Evolutionary conservation across 208 protist genomes (phyloP).

Genomic region (Trypanosomatidae sp.): DNA sequence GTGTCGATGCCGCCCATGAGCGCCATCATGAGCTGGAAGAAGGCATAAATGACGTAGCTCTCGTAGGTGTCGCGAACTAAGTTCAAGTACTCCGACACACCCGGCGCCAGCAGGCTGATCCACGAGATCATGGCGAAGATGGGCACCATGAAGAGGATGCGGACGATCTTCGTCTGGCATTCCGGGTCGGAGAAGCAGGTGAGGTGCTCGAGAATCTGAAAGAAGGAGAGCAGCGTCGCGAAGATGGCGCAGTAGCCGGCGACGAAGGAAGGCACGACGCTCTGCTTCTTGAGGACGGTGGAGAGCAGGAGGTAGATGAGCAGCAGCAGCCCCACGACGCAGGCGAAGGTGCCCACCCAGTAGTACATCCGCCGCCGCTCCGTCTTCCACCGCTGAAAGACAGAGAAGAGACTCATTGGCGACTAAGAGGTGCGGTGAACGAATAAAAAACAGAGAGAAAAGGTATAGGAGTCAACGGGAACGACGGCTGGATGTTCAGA

Average conservation of each 20-base stretch:
- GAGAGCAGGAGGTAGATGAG: constrained; percentile 62
- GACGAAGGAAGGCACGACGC: constrained; percentile 75
- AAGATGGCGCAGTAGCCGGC: constrained; percentile 91
- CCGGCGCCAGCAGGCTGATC: constrained; percentile 73
- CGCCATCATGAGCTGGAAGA: constrained; percentile 93
- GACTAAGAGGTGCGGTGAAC: too few relatives aligned
- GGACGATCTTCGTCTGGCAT: constrained; percentile 92
- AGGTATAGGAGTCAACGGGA: too few relatives aligned
- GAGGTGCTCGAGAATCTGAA: constrained; percentile 91
- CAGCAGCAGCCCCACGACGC: constrained; percentile 73
- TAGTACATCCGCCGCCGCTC: constrained; percentile 85
- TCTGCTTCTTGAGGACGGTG: constrained; percentile 40
- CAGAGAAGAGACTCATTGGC: constrained; percentile 16
- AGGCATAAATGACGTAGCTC: constrained; percentile 95
- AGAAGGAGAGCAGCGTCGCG: constrained; percentile 82
- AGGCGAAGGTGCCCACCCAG: constrained; percentile 79
- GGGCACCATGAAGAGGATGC: constrained; percentile 95
- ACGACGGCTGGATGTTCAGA: too few relatives aligned
- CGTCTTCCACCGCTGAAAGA: constrained; percentile 26
- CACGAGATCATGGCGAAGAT: constrained; percentile 90
- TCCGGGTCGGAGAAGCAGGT: constrained; percentile 89
- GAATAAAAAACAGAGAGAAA: not conserved
- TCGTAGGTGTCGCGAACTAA: constrained; percentile 92
- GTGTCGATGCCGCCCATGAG: constrained; percentile 91
- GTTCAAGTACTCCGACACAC: constrained; percentile 86